Evolutionary conservation across 768 basidiomycete genomes (phyloP).

Genomic region (Naganishia randhawae): DNA sequence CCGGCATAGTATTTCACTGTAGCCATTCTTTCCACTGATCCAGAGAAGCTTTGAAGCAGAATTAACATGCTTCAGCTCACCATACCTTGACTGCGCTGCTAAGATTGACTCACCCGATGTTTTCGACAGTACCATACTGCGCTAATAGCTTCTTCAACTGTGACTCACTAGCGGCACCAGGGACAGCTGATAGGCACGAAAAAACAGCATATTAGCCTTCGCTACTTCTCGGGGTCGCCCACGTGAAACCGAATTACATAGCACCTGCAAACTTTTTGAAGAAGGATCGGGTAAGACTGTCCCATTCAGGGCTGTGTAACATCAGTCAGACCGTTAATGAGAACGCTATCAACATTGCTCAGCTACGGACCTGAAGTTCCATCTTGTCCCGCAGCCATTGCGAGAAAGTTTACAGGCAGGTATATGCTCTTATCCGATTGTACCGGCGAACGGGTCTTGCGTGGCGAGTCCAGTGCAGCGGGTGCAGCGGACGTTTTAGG

Average conservation of each 20-base stretch:
- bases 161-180: not conserved
- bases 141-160: not conserved
- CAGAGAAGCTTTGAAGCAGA: not conserved
- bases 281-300: not conserved
- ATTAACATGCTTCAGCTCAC: not conserved
- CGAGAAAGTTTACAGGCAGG: not conserved
- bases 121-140: slow-evolving; percentile 3
- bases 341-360: not conserved
- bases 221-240: not conserved
- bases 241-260: not conserved
- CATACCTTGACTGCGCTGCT: not conserved
- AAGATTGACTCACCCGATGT: not conserved
- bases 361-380: not conserved
- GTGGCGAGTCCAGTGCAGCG: not conserved
- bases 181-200: not conserved
- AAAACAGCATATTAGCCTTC: not conserved
- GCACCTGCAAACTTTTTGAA: not conserved
- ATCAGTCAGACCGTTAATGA: not conserved
- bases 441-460: not conserved
- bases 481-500: not conserved
- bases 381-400: not conserved
- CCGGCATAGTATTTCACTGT: not conserved
- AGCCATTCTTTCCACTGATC: not conserved
- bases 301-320: not conserved
- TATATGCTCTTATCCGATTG: not conserved